Conservation (phyloP, 176 grass and related monocot species). For the Themeda triandra region DNA sequence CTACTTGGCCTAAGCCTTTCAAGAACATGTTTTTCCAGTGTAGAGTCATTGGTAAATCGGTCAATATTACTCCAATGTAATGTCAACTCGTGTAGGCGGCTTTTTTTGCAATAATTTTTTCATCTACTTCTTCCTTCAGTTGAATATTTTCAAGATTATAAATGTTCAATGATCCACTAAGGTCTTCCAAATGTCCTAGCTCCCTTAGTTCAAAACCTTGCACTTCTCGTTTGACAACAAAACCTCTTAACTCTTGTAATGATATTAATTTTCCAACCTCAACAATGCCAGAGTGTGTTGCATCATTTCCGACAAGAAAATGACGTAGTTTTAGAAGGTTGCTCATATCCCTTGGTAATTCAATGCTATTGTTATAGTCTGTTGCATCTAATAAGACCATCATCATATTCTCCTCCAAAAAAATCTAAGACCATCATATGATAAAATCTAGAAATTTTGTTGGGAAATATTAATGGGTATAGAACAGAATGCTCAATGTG, state of each 20-base stretch:
- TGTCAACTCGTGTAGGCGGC: too few species aligned
- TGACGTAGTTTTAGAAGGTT: not conserved
- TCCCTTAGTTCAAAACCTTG: not conserved
- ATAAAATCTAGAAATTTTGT: not conserved
- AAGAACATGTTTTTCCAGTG: too few species aligned
- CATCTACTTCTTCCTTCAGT: not conserved
- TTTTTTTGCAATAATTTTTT: not conserved
- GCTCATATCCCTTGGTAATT: not conserved
- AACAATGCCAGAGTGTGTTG: not conserved
- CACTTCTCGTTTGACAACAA: too few species aligned
- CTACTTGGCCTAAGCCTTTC: too few species aligned
- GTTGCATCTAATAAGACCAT: too few species aligned
- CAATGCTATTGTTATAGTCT: fast-evolving
- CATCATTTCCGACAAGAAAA: not conserved
- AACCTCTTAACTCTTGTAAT: not conserved
- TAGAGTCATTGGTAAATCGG: too few species aligned
- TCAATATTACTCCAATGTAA: too few species aligned
- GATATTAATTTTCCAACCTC: not conserved
- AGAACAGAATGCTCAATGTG: fast-evolving
- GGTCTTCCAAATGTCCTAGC: not conserved
- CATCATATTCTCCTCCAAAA: too few species aligned
- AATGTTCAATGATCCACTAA: not conserved
- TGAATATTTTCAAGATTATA: not conserved
- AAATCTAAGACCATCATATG: not conserved
- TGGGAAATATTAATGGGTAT: not conserved